Percentiles rank a stretch among this genome's conserved stretches.
phyloP scores from a whole-genome alignment of 2,329 filamentous ascomycete genomes.

The Coniella lustricola region DNA sequence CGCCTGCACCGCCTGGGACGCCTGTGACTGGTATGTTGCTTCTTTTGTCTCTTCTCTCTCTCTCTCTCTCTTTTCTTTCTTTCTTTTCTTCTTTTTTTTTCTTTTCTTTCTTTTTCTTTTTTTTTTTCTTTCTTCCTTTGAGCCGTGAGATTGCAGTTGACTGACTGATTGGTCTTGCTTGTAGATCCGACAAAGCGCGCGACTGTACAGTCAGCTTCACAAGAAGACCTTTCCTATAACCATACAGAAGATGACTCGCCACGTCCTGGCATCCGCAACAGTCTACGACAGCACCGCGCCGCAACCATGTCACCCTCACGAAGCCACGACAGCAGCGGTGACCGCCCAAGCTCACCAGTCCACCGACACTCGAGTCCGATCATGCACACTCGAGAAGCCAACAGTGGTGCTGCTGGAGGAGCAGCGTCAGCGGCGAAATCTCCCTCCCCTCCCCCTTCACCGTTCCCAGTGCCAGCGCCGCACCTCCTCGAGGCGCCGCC shows the following conservation, averaged over 20 bases:
- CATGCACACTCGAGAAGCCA: neutral
- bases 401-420: conserved; percentile 11
- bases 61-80: too few relatives aligned
- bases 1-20: conserved; percentile 41
- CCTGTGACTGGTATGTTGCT: conserved; percentile 35
- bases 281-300: conserved; percentile 26
- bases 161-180: too few relatives aligned
- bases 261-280: conserved; percentile 23
- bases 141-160: too few relatives aligned
- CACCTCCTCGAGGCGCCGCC: conserved; percentile 47
- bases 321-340: conserved; percentile 29
- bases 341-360: conserved; percentile 15
- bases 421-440: too few relatives aligned
- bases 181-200: conserved; percentile 29
- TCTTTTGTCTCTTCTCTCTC: conserved; percentile 15
- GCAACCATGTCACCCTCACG: conserved; percentile 33
- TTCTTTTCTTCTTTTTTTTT: too few relatives aligned
- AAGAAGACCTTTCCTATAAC: conserved; percentile 24
- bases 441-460: too few relatives aligned
- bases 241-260: conserved; percentile 21
- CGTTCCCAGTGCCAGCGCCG: too few relatives aligned
- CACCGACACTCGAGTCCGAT: conserved; percentile 13
- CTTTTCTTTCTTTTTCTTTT: too few relatives aligned
- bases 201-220: conserved; percentile 25
- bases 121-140: too few relatives aligned